Base-by-base conservation (phyloP, 139 green algal species). In the Chlamydomonas asymmetrica region DNA sequence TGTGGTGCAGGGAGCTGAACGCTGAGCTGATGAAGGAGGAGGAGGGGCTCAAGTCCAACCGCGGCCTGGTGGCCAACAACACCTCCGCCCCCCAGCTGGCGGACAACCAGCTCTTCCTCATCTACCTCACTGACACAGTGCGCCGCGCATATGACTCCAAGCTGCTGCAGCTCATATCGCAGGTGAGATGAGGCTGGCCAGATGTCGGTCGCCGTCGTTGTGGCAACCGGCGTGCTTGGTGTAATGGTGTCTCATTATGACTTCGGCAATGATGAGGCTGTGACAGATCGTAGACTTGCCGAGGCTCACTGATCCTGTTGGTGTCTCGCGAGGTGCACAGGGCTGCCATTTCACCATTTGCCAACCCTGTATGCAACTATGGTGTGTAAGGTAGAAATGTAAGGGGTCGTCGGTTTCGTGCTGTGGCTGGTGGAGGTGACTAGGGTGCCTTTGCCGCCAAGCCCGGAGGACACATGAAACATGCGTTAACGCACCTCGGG, bases 21-120 rank as follows among this genome's bases (percentile, higher is more conserved):
- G 48, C 71, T n/a, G 73, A 79, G 64, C 68, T 91, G 65, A 63
- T 90, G 41, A 82, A 83, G 41, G 87, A 92, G 78, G 77, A 88
- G 54, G 82, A 92, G 65, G 87, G 87, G 22, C 78, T 92, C 25
- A 78, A 87, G 16, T 71, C 82, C 20, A 63, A 87, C 41, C 76
- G 87, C 27, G 87, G 87, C 52, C 75, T 92, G 1, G 61, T 90
- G 4, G 73, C 73, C 7, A 66, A 31, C 13, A 77, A 84, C 67
- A 62, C 74, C 31, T 59, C 54, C 69, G 63, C 48, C 18, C 35
- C 74, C 32, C 45, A 50, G 60, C 73, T 86, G 27, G 82, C 80
- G 23, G 76, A 87, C 67, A 86, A 85, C 69, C 87, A 91, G 79
- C n/a, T 59, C 4, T 91, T 91, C 73, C 60, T 75, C 27, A 60